Conservation (phyloP, 805 yeast genomes). For the Metschnikowia aberdeeniae region DNA sequence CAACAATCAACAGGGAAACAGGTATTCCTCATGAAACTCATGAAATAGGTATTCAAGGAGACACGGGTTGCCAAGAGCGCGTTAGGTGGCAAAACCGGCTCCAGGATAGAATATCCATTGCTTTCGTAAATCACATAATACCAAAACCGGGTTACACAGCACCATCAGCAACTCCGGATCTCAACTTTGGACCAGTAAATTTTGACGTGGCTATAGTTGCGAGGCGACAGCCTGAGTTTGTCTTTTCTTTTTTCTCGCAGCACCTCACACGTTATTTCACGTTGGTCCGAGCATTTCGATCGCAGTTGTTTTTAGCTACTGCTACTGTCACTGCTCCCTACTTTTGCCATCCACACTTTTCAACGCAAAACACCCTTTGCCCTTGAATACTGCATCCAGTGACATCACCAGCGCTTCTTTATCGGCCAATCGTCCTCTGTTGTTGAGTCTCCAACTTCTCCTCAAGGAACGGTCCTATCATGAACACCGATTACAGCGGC, state of each 20-base stretch:
- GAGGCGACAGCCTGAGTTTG: background rate
- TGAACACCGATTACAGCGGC: constrained; percentile 13
- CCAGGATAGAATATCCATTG: no score
- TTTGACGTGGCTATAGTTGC: no score
- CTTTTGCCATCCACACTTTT: background rate
- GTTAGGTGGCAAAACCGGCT: no score
- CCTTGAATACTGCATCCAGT: background rate
- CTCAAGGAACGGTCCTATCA: constrained; percentile 4
- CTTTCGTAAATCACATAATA: no score
- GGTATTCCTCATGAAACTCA: no score
- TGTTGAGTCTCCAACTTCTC: constrained; percentile 6
- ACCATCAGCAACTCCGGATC: no score
- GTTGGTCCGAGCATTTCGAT: constrained; percentile 3
- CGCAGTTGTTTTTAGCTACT: constrained; percentile 3
- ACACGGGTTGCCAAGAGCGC: no score
- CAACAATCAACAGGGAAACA: no score
- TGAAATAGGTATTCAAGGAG: no score
- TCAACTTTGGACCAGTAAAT: no score
- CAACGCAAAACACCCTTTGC: background rate
- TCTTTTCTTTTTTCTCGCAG: constrained; percentile 6
- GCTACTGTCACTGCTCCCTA: background rate
- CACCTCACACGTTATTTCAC: constrained; percentile 1
- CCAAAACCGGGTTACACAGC: no score
- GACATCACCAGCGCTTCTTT: background rate
- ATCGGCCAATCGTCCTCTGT: background rate